These are phyloP conservation scores for Penicillium thymicola DNA, from an alignment of 2,329 filamentous ascomycete genomes.

Conservation along the genomic window DNA sequence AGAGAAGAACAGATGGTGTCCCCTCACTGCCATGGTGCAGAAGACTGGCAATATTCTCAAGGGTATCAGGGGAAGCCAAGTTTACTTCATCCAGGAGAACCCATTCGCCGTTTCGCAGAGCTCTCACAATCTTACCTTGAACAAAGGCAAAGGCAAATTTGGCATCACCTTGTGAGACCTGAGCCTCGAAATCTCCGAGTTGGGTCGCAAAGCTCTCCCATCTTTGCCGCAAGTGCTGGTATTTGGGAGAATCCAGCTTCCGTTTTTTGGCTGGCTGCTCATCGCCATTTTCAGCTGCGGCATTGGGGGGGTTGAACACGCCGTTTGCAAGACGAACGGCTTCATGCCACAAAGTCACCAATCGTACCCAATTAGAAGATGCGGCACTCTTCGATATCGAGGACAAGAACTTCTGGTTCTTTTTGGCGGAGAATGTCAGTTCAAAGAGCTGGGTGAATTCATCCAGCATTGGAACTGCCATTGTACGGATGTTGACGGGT, in stretches of 20 bases:
- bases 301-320: conserved; percentile 56
- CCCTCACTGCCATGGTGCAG: conserved; percentile 69
- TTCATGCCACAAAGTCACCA: conserved; percentile 82
- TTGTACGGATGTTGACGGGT: conserved; percentile 82
- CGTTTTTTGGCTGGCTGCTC: conserved; percentile 71
- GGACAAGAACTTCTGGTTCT: conserved; percentile 83
- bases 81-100: conserved; percentile 97
- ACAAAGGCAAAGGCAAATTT: conserved; percentile 94
- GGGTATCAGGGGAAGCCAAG: conserved; percentile 85
- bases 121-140: conserved; percentile 93
- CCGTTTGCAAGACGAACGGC: conserved; percentile 82
- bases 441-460: conserved; percentile 89
- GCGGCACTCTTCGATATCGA: conserved; percentile 75
- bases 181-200: conserved; percentile 74
- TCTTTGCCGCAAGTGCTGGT: conserved; percentile 58
- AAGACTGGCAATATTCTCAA: conserved; percentile 90
- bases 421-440: conserved; percentile 79
- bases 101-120: conserved; percentile 95
- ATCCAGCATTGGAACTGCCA: conserved; percentile 86
- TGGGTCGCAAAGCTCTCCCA: conserved; percentile 79
- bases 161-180: conserved; percentile 66
- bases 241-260: conserved; percentile 55
- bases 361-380: conserved; percentile 81
- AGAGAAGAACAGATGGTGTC: conserved; percentile 78
- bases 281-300: conserved; percentile 36